Base-by-base conservation (phyloP, 2,329 filamentous ascomycete species). In the Chaetomium olivaceum region DNA sequence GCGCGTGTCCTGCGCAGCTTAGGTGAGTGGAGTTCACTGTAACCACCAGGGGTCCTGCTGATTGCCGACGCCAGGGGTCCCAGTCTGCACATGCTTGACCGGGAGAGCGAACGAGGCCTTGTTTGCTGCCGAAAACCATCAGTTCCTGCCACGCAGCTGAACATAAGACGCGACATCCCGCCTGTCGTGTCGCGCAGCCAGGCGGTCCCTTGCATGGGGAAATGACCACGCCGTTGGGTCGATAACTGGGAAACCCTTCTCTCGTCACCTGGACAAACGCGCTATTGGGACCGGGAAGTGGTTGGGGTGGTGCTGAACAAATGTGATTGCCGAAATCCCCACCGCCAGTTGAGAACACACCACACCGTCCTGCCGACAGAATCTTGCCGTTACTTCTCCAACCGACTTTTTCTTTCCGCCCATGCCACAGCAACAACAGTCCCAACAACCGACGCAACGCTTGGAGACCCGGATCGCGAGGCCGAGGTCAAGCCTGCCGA, bases 61-160 rank as follows among this genome's bases (percentile, higher is more conserved):
- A 69, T 68, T 70, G 70, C 69, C 67, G 64, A 55, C 56, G 52
- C 63, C 58, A 66, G 67, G 68, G 61, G n/a, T 50, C 21, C 66
- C 57, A 21, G 61, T 61, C 63, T 60, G 63, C 68, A 62, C 63
- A 64, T 67, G 62, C 58, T 55, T 48, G 65, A 61, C 59, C 56
- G 52, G 51, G 50, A 58, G 50, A 61, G 33, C 31, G n/a, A 29
- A 54, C 27, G 48, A 52, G 31, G 21, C 60, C 33, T 51, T 63
- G 61, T 69, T 63, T 66, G 51, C 50, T 59, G 52, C 57, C 27
- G 57, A 64, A 27, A 63, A n/a, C 48, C 48, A 23, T 27, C 64
- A 21, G 57, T 63, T 43, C 55, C 64, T 60, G 60, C 62, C 62
- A 58, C 60, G 16, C 31, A 63, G 63, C 52, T 59, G 25, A 51